Evolutionary conservation across 169 alveolate species (phyloP), one percentile per base, ranked within the genome.

Genomic region (Theileria annulata): DNA sequence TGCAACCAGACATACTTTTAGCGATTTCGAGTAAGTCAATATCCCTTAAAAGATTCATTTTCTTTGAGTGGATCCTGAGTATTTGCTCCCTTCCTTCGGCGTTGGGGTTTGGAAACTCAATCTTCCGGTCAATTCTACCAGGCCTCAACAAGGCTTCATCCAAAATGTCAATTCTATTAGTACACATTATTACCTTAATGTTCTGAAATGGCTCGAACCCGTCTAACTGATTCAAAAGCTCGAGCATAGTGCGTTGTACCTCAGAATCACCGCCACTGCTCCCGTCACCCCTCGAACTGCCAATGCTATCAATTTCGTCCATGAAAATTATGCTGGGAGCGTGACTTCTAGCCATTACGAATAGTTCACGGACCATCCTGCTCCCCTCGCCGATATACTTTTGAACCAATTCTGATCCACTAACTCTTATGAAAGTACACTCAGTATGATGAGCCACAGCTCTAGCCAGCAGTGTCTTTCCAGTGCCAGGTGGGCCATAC

Each of bases 331-430:
- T 94, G 76, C 98, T 95, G 8, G 99, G 99, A 23, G 99, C 97
- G 87, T 96, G 98, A 69, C 94, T 90, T 72, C 99, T 92, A 12
- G 99, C 99, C 99, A 97, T 95, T 15, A 95, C 97, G 88, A 97
- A 97, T 33, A 97, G 88, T 84, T 96, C 99, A 59, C 99, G 95
- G 25, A 98, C 99, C 99, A 98, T 97, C 49, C 99, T 93, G 0
- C 99, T 98, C 15, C 99, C 99, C 90, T 98, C 99, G 49, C 99
- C 99, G 75, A 98, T 98, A 86, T 98, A 91, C 92, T 98, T 98
- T 87, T 98, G 99, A 27, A 98, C 99, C 37, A 98, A 89, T 81
- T 98, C 99, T 49, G 98, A 94, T 25, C 99, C 99, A 13, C 98
- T 96, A 48, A 98, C 99, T 73, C 99, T 87, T 27, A 98, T 98